phyloP scores from a whole-genome alignment of 768 basidiomycete genomes.

The Podaxis rugospora region DNA sequence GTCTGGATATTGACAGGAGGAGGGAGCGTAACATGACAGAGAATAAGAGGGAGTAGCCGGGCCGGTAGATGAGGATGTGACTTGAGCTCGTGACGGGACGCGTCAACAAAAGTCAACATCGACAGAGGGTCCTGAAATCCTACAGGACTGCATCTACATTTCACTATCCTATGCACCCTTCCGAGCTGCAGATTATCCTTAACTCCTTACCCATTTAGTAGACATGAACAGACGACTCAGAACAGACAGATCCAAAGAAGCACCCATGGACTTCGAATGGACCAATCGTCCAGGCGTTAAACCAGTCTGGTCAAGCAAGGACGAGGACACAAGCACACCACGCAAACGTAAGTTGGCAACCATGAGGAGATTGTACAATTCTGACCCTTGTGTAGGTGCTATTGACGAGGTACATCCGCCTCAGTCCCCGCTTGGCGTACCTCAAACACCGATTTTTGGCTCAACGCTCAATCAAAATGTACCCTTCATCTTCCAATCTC shows the following conservation, averaged over 20 bases:
- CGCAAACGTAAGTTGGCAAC: conserved; percentile 57
- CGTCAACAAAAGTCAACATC: conserved; percentile 29
- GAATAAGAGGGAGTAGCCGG: neutral
- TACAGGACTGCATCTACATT: neutral
- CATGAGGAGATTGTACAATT: neutral
- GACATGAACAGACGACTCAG: conserved; percentile 17
- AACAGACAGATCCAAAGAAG: conserved; percentile 60
- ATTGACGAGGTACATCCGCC: conserved; percentile 39
- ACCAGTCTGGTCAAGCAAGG: conserved; percentile 51
- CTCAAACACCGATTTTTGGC: conserved; percentile 53
- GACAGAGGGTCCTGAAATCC: neutral
- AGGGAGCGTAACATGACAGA: conserved; percentile 17
- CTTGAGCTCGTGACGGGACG: conserved; percentile 27
- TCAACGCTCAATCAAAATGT: conserved; percentile 50
- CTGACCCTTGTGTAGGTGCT: conserved; percentile 25
- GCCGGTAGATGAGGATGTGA: neutral
- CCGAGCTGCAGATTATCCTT: neutral
- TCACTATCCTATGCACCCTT: neutral
- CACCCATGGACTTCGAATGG: conserved; percentile 89
- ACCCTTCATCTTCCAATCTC: conserved; percentile 65
- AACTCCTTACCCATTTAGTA: neutral
- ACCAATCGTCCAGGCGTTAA: conserved; percentile 58
- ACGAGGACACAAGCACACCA: conserved; percentile 48
- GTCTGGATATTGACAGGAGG: conserved; percentile 13
- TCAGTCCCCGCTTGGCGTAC: conserved; percentile 32